These are phyloP conservation scores for Oryza coarctata DNA, from an alignment of 176 grass and related monocot genomes.

Conservation along the genomic window DNA sequence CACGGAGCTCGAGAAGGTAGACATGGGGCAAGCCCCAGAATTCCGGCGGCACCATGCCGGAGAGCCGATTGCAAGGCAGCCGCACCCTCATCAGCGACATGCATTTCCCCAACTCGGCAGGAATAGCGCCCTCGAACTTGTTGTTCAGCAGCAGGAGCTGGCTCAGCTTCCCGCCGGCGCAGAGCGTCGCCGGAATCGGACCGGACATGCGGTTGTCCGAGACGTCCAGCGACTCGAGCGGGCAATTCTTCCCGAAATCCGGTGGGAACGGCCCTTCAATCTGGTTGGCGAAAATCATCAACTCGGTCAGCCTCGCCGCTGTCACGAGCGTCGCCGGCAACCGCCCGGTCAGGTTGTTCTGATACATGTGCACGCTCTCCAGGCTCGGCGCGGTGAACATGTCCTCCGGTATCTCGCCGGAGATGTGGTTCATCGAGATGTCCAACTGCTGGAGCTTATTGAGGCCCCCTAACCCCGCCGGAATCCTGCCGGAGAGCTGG, in stretches of 20 bases:
- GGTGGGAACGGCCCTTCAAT: conserved; percentile 56
- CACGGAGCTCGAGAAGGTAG: conserved; percentile 56
- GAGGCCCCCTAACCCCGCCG: conserved; percentile 57
- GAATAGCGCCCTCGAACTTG: conserved; percentile 58
- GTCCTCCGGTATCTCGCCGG: conserved; percentile 59
- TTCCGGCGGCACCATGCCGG: conserved; percentile 50
- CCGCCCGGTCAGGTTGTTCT: conserved; percentile 56
- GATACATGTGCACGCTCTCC: conserved; percentile 60
- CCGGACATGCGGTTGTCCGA: conserved; percentile 67
- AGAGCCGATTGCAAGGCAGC: conserved; percentile 55
- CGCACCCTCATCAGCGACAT: conserved; percentile 54
- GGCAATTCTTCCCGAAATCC: conserved; percentile 68
- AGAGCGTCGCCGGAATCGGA: conserved; percentile 59
- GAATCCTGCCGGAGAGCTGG: conserved; percentile 59
- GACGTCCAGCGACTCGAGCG: conserved; percentile 54
- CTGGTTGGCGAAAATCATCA: conserved; percentile 65
- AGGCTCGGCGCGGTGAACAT: conserved; percentile 59
- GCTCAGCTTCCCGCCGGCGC: conserved; percentile 42
- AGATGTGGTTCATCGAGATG: conserved; percentile 59
- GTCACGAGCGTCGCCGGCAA: conserved; percentile 46
- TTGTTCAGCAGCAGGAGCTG: conserved; percentile 76
- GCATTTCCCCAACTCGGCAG: conserved; percentile 57
- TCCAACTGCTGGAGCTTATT: conserved; percentile 57
- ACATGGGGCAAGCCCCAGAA: conserved; percentile 74
- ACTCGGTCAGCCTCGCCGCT: conserved; percentile 48